Evolutionary conservation across 768 basidiomycete genomes (phyloP), one percentile per base, ranked within the genome.

Genomic region (Aureoboletus auriporus): DNA sequence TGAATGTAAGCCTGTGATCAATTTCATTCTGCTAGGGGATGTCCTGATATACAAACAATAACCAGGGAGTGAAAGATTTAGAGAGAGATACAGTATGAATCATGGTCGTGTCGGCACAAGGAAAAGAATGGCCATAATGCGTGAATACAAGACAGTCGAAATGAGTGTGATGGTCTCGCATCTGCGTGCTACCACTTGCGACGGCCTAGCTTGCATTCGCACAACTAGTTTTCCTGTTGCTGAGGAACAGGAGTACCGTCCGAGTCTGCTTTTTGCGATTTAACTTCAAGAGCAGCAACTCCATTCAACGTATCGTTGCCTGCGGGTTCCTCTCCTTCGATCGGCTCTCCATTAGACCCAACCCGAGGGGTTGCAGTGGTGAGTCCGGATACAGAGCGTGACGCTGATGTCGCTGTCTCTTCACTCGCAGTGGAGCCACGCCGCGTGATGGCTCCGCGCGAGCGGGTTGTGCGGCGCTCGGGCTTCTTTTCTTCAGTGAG

Each of bases 361-460:
- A 41, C 55, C 20, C 13, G 51, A 41, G 52, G 26, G 0, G 30
- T 36, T 3, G 17, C 42, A 11, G 44, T 40, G 16, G 61, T 62
- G 13, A 43, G 60, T 5, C 61, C 66, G 28, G 69, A 63, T 37
- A 63, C 59, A 3, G 71, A 70, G 4, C 54, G 61, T 4, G 71
- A 67, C 12, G 56, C 58, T 5, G 71, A 71, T 10, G 69, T 68
- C 27, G 49, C 55, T 6, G 74, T 71, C 1, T 75, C 73, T 49
- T 77, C 78, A 51, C 80, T 82, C 14, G 73, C 71, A 46, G 72
- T 78, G 3, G 82, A 83, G 49, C 74, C 74, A 40, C 76, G 68
- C 16, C 78, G 71, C 54, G 64, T 71, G 26, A 58, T 44, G 17
- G 55, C 63, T 45, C 64, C 73, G 52, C 71, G 70, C 13, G 77